Conservation (phyloP, 208 protist genomes). For the Naegleria gruberi region DNA sequence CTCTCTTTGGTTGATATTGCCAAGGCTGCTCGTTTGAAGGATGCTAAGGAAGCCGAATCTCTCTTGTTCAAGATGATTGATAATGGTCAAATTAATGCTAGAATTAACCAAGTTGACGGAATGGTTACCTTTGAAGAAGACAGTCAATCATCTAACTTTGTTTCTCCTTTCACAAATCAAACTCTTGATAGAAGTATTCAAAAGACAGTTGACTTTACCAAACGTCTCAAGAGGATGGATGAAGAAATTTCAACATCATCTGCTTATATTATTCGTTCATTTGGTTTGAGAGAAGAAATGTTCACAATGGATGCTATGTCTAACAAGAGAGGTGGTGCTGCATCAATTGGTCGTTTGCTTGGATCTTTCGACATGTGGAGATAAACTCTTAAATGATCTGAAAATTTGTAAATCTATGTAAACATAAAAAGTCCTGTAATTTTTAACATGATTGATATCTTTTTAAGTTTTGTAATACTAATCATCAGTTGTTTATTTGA, state of each 20-base stretch:
- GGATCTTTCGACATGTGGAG: neutral
- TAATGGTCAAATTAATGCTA: slow-evolving; percentile 48
- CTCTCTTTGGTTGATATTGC: slow-evolving; percentile 48
- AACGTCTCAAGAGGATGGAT: neutral
- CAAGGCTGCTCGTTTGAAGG: slow-evolving; percentile 35
- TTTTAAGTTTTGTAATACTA: too few relatives aligned
- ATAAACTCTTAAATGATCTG: neutral
- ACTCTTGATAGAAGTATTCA: neutral
- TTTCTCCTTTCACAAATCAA: neutral
- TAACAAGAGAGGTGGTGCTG: neutral
- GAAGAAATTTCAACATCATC: neutral
- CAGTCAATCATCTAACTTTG: slow-evolving; percentile 31
- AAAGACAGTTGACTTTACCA: neutral
- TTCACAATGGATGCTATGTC: neutral
- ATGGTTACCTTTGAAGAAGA: slow-evolving; percentile 54
- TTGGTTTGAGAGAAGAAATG: neutral
- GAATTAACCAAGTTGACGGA: slow-evolving; percentile 47
- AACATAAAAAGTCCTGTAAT: too few relatives aligned
- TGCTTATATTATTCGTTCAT: neutral
- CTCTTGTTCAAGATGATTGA: slow-evolving; percentile 51
- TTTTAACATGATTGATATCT: too few relatives aligned
- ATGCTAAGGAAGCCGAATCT: slow-evolving; percentile 34
- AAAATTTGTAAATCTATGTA: too few relatives aligned
- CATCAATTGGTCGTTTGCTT: neutral
- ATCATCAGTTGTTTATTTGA: neutral